Percentiles rank a stretch among this genome's conserved stretches.
phyloP scores from a whole-genome alignment of 768 basidiomycete genomes.

The Amanita inopinata region DNA sequence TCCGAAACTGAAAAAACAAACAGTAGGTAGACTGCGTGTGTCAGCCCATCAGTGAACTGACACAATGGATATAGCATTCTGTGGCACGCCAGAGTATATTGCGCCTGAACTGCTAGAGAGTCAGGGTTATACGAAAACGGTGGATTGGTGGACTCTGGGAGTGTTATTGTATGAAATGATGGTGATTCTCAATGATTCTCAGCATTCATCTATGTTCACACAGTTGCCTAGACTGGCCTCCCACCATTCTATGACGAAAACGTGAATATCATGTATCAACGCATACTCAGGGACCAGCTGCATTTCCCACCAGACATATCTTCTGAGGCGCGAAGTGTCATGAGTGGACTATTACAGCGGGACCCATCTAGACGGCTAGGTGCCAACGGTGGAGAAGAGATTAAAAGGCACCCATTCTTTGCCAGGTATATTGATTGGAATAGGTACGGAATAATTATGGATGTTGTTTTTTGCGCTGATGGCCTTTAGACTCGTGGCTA shows the following conservation, averaged over 20 bases:
- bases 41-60: slow-evolving; percentile 1
- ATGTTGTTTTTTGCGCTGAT: background rate
- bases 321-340: slow-evolving; percentile 80
- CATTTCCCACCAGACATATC: slow-evolving; percentile 86
- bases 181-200: slow-evolving; percentile 29
- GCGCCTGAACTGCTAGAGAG: slow-evolving; percentile 95
- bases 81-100: slow-evolving; percentile 98
- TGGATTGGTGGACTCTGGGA: slow-evolving; percentile 99
- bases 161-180: slow-evolving; percentile 97
- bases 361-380: slow-evolving; percentile 84
- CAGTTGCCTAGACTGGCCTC: slow-evolving; percentile 90
- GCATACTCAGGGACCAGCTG: slow-evolving; percentile 89
- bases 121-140: slow-evolving; percentile 95
- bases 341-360: slow-evolving; percentile 80
- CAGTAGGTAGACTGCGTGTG: slow-evolving; percentile 43
- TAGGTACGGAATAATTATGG: slow-evolving; percentile 30
- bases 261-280: slow-evolving; percentile 95
- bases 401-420: slow-evolving; percentile 94
- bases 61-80: slow-evolving; percentile 59
- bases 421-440: slow-evolving; percentile 90
- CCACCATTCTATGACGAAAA: slow-evolving; percentile 99
- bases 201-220: slow-evolving; percentile 11
- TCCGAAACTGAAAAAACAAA: slow-evolving; percentile 96
- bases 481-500: slow-evolving; percentile 55
- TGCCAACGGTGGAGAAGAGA: slow-evolving; percentile 90